Percentiles rank a stretch among this genome's conserved stretches.
Evolutionary conservation across 441 rosid genomes (phyloP).

Genomic region (Metrosideros polymorpha): DNA sequence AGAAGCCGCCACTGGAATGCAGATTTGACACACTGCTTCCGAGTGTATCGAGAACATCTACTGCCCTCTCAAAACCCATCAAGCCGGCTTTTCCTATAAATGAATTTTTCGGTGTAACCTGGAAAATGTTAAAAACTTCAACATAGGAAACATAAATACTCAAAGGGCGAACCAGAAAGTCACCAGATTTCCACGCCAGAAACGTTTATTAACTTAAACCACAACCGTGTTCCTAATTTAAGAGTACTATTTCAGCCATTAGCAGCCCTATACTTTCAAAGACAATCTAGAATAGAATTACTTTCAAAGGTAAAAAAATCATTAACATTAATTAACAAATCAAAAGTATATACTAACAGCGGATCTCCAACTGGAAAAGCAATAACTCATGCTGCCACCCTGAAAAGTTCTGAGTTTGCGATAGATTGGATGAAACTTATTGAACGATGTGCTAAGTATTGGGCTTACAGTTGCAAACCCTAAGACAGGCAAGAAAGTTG

Average conservation of each 20-base stretch:
- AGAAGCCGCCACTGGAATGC: slow-evolving; percentile 46
- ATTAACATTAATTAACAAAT: not conserved
- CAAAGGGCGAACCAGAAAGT: not conserved
- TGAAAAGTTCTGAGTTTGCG: not conserved
- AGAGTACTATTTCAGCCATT: not conserved
- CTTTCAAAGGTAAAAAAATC: not conserved
- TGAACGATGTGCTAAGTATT: not conserved
- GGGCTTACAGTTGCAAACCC: not conserved
- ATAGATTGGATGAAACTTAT: not conserved
- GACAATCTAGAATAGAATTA: not conserved
- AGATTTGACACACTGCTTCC: slow-evolving; percentile 85
- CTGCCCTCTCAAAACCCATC: slow-evolving; percentile 62
- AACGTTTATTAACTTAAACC: not conserved
- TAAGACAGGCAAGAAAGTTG: not conserved
- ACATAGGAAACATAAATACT: too few species aligned
- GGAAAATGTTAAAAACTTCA: not conserved
- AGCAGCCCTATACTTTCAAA: not conserved
- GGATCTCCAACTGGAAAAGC: not conserved
- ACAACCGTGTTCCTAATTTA: not conserved
- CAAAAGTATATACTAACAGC: not conserved
- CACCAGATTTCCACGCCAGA: not conserved
- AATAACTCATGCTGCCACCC: not conserved
- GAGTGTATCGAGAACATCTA: slow-evolving; percentile 68
- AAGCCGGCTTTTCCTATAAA: slow-evolving; percentile 69
- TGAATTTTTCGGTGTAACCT: slow-evolving; percentile 51